Evolutionary conservation across 768 basidiomycete genomes (phyloP), one percentile per base, ranked within the genome.

Genomic region (Termitomyces sp.): DNA sequence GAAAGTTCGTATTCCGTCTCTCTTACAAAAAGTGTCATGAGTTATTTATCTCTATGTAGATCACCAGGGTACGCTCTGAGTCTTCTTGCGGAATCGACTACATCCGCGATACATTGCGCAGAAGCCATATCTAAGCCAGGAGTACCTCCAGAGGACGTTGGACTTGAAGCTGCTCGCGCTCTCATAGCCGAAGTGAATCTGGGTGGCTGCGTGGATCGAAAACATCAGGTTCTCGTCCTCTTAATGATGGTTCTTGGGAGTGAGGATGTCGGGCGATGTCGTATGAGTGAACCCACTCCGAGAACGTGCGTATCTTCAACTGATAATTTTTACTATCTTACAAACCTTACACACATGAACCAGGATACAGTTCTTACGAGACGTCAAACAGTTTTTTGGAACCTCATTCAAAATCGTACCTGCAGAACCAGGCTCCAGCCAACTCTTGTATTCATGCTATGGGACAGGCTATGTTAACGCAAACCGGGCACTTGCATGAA

Each of bases 11-110:
- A 0, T 28, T 49, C 5, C 8, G 14, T 35, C 9, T 44, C 3
- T 49, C 7, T 18, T 16, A 13, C 24, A 10, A 11, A 18, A 28
- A 20, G 46, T 40, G 3, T 51, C 3, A 22, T 41, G 4, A 40
- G 18, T 28, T 11, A 45, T 10, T 5, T 40, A 22, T 45, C 11
- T 52, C 11, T 18, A 54, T 26, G 38, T 62, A 97, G 94, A 73
- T 99, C 97, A 0, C 97, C 97, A 6, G 97, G 96, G 0, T 99
- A 94, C 70, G 97, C 92, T 0, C 75, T 99, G 9, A 94, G 85
- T 36, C 78, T 99, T 24, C 76, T 98, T 20, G 89, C 95, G 0
- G 93, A 97, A 68, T 93, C 93, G 0, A 97, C 94, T 1, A 97
- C 96, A 0, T 86, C 88, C 36, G 92, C 84, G 2, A 78, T 98